Percentiles rank a stretch among this genome's conserved stretches.
Conservation (phyloP, 139 green algal species). For the Haematococcus sp. region DNA sequence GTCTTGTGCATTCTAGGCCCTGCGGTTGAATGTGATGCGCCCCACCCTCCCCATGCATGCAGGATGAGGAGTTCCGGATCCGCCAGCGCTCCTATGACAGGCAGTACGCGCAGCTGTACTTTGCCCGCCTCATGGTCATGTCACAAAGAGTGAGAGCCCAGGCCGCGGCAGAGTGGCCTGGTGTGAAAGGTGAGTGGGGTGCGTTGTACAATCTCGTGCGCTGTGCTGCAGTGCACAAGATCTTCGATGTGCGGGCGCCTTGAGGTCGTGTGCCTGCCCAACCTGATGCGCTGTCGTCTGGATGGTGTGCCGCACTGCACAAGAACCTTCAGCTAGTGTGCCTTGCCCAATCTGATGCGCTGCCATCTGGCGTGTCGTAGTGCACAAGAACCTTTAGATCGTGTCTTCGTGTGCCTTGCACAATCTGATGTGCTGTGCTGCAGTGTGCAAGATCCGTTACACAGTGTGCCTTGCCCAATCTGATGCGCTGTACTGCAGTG, state of each 20-base stretch:
- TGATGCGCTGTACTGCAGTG: conserved; percentile 46
- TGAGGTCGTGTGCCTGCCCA: too few species aligned
- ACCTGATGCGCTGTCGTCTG: too few species aligned
- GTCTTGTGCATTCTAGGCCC: too few species aligned
- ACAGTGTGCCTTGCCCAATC: too few species aligned
- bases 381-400: too few species aligned
- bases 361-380: too few species aligned
- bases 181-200: conserved; percentile 42
- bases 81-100: conserved; percentile 61
- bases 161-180: conserved; percentile 66
- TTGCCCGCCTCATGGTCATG: conserved; percentile 73
- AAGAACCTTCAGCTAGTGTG: too few species aligned
- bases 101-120: conserved; percentile 96
- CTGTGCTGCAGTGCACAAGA: conserved; percentile 52
- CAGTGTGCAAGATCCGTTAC: background rate
- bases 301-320: too few species aligned
- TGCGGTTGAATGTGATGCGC: background rate
- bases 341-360: too few species aligned
- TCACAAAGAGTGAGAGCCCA: conserved; percentile 33
- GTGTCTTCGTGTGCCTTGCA: too few species aligned
- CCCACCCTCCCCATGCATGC: background rate
- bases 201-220: background rate
- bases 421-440: too few species aligned
- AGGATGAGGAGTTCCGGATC: conserved; percentile 51
- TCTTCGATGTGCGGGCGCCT: conserved; percentile 63